These are phyloP conservation scores for Ustilago vetiveriae DNA, from an alignment of 1,284 basidiomycete genomes.

Conservation along the genomic window DNA sequence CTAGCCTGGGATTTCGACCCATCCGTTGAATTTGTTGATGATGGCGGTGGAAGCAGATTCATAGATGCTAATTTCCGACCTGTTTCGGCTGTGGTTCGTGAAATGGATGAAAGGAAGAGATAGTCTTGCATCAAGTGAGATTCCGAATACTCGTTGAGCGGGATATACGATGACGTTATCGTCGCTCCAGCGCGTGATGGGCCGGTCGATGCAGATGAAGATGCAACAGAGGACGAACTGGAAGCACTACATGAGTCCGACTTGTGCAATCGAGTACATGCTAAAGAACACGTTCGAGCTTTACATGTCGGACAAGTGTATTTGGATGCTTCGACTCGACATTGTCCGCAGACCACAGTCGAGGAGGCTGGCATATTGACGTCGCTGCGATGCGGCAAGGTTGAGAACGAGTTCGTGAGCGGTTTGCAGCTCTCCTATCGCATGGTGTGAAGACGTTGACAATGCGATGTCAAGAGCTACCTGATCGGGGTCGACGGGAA, in stretches of 20 bases:
- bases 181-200: background rate
- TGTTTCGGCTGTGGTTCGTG: constrained; percentile 11
- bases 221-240: background rate
- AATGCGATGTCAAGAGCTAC: no score
- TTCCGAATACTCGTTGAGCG: constrained; percentile 24
- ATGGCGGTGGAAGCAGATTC: constrained; percentile 21
- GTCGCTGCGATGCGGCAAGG: no score
- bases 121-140: constrained; percentile 30
- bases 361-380: constrained; percentile 23
- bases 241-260: background rate
- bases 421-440: no score
- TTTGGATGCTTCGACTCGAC: constrained; percentile 12
- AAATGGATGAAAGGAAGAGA: constrained; percentile 30
- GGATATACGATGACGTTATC: constrained; percentile 10
- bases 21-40: background rate
- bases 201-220: background rate
- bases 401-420: no score
- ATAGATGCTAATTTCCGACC: constrained; percentile 21
- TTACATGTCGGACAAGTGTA: constrained; percentile 40
- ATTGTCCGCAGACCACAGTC: constrained; percentile 13
- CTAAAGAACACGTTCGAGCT: constrained; percentile 28
- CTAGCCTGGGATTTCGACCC: background rate
- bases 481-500: no score
- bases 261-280: constrained; percentile 35
- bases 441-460: no score